Base-by-base conservation (phyloP, 2,329 filamentous ascomycete species). In the Penicillium palitans region DNA sequence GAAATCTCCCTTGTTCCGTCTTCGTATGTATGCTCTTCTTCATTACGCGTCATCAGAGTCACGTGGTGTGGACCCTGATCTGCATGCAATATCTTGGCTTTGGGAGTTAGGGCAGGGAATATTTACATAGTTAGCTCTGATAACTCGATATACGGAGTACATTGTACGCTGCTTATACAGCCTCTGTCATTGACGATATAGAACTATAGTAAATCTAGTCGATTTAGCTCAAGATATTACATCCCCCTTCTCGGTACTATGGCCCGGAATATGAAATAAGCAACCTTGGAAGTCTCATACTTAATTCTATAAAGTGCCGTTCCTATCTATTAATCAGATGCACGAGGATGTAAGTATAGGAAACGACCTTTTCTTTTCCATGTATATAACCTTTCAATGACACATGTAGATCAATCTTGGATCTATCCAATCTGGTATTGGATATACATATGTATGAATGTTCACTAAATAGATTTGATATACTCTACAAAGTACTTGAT, bases 21-120 rank as follows among this genome's bases (percentile, higher is more conserved):
- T 51, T 27, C 48, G 39, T 33, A 27, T 31, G 24, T 25, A 19
- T 19, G 9, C 9, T 13, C 13, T 40, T 46, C 2, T 25, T n/a
- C 12, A 48, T 47, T 54, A 54, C 52, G 41, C 41, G 31, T 54
- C 31, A 24, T 6, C 24, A 12, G 13, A 9, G 5, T 48, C 52
- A 54, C 52, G 52, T 54, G 52, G 17, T 9, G 9, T 17, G 17
- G 42, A 17, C 44, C 51, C 44, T 48, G 52, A 54, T 39, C 37
- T 52, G 25, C 33, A 51, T 51, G 48, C 52, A n/a, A 24, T 29
- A 17, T 39, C 52, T 48, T 54, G 41, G 52, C 52, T 44, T 52
- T 44, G 12, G 8, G 6, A 31, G 9, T 52, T 24, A 17, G n/a
- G 35, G 31, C 31, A 33, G 12, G 19, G 45, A 21, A 24, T 15